Conservation (phyloP, 148 eudicot genomes). For the Camellia japonica region DNA sequence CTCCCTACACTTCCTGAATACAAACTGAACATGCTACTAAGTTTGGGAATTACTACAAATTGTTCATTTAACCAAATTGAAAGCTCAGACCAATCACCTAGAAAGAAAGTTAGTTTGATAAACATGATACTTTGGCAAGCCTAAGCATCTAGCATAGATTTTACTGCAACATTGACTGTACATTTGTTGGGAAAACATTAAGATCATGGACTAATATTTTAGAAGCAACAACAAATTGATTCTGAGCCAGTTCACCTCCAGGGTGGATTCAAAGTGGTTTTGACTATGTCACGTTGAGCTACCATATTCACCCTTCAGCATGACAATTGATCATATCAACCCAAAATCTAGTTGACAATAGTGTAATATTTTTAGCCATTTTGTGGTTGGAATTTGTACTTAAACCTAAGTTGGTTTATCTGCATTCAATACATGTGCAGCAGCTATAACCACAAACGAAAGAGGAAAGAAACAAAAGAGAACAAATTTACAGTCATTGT, state of each 20-base stretch:
- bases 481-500: background rate
- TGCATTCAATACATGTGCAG: background rate
- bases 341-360: background rate
- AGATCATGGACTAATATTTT: background rate
- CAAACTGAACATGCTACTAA: background rate
- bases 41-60: background rate
- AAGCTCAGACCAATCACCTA: background rate
- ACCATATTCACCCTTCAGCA: slow-evolving; percentile 1
- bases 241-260: background rate
- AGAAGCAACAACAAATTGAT: background rate
- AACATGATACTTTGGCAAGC: background rate
- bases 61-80: too few species aligned
- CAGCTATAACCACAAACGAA: background rate
- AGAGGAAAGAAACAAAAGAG: background rate
- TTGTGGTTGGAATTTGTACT: background rate
- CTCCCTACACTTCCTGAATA: background rate
- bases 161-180: background rate
- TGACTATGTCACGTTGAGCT: slow-evolving; percentile 9
- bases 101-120: background rate
- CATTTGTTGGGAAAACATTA: background rate
- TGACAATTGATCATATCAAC: background rate
- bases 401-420: background rate
- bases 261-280: background rate
- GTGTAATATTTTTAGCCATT: background rate
- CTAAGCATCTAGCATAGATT: slow-evolving; percentile 2